A percentile compares a stretch with the other conserved stretches of the same genome.
Evolutionary conservation across 768 basidiomycete genomes (phyloP).

Genomic region (Astraeus odoratus): DNA sequence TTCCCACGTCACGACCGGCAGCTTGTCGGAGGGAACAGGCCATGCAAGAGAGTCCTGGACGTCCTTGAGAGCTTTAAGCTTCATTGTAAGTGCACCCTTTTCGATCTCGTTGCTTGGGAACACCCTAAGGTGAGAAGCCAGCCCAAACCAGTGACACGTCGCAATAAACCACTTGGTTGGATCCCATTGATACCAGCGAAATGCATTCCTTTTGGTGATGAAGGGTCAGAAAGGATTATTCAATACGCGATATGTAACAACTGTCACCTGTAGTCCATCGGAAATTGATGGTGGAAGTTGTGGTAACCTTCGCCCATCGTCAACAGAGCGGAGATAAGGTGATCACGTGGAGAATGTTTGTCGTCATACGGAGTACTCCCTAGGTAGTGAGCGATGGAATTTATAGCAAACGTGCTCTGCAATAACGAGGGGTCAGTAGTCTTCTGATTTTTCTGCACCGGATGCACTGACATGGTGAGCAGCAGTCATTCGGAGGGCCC

Average conservation of each 20-base stretch:
- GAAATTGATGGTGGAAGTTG: conserved; percentile 85
- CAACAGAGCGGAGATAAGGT: conserved; percentile 72
- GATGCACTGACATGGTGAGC: conserved; percentile 67
- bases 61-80: conserved; percentile 63
- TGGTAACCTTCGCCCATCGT: conserved; percentile 69
- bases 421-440: conserved; percentile 1
- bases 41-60: conserved; percentile 58
- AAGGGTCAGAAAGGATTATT: conserved; percentile 5
- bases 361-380: conserved; percentile 81
- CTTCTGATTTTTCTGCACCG: not conserved
- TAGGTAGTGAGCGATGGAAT: conserved; percentile 82
- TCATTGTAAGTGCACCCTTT: conserved; percentile 79
- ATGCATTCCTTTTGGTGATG: conserved; percentile 50
- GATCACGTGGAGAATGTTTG: conserved; percentile 68
- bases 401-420: conserved; percentile 83
- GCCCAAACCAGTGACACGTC: conserved; percentile 48
- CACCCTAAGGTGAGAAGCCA: conserved; percentile 74
- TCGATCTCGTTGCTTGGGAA: conserved; percentile 88
- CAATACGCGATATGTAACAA: not conserved
- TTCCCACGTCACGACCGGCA: conserved; percentile 81
- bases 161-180: conserved; percentile 81
- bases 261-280: conserved; percentile 49
- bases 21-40: conserved; percentile 48
- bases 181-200: conserved; percentile 65
- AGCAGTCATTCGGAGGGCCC: conserved; percentile 61